Evolutionary conservation across 2,329 filamentous ascomycete genomes (phyloP), one percentile per base, ranked within the genome.

Genomic region (Tricladium varicosporioides): DNA sequence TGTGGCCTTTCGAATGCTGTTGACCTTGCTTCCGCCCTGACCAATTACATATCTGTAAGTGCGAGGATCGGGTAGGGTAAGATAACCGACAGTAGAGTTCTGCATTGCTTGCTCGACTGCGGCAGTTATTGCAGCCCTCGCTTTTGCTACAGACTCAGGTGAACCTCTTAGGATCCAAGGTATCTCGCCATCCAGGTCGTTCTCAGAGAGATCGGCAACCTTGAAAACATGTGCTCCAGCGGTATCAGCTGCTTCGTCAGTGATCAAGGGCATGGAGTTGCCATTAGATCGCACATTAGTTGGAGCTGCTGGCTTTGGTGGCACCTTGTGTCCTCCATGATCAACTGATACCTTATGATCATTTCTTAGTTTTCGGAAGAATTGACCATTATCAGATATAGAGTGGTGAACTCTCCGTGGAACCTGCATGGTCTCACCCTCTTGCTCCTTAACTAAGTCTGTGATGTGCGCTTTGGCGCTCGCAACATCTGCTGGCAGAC

Each of bases 41-140:
- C 94, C 94, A 65, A 99, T 92, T 49, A 99, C 90, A 63, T 89
- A 89, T 60, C 93, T 85, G 79, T 97, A 96, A 48, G 91, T 91
- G 65, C 84, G 85, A 10, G 94, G 91, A 70, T 99, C 93, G 0
- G 93, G 64, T 42, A 99, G 82, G 63, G 94, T 87, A 36, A 99
- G 82, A 73, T 95, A 97, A 5, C 94, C 94, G 1, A 87, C 91
- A 4, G 86, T 84, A 47, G 80, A 86, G 70, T 81, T 87, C 75
- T 86, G 86, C 62, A 80, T 76, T 2, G 88, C 87, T 69, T 89
- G 84, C 61, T 87, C 82, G 45, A 97, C 80, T 2, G 91, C 89
- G 63, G 84, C 80, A 64, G 86, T 80, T 56, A 97, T 85, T 51
- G 82, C 80, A 56, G 87, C 82, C 73, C 89, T 91, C 49, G 92